Percentiles rank a stretch among this genome's conserved stretches.
Conservation (phyloP, 805 yeast species). For the Ogataea naganishii region DNA sequence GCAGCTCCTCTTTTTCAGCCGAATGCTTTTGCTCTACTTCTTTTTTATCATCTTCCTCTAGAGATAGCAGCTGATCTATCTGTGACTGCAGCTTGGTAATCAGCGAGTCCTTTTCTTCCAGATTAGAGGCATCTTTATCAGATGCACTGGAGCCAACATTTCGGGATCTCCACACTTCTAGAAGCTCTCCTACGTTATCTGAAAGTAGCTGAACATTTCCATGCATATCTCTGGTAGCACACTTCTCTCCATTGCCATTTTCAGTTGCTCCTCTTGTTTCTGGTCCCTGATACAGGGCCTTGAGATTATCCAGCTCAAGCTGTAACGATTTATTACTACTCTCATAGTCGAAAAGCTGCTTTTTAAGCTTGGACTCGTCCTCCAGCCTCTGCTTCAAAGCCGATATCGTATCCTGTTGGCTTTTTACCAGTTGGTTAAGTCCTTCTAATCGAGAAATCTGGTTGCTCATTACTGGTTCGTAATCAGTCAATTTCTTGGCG, state of each 20-base stretch:
- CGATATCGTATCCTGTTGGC: slow-evolving; percentile 39
- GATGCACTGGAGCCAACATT: slow-evolving; percentile 5
- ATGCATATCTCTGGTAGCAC: slow-evolving; percentile 3
- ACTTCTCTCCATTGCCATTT: slow-evolving; percentile 1
- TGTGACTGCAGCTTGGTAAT: slow-evolving; percentile 41
- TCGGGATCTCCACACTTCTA: slow-evolving; percentile 8
- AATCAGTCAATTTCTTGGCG: slow-evolving; percentile 30
- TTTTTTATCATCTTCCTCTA: slow-evolving; percentile 28
- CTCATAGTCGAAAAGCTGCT: slow-evolving; percentile 40
- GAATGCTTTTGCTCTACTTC: slow-evolving; percentile 18
- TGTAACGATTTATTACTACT: slow-evolving; percentile 33
- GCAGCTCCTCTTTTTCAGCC: slow-evolving; percentile 25
- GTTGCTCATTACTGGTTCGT: slow-evolving; percentile 44
- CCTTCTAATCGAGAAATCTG: slow-evolving; percentile 43
- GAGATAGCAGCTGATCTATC: slow-evolving; percentile 43
- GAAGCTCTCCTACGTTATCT: slow-evolving; percentile 10
- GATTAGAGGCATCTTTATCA: slow-evolving; percentile 1
- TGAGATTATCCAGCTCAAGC: slow-evolving; percentile 34
- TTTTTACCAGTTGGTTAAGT: slow-evolving; percentile 45
- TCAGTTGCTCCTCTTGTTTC: slow-evolving; percentile 23
- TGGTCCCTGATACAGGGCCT: slow-evolving; percentile 18
- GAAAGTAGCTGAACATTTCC: slow-evolving; percentile 5
- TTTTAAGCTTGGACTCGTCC: slow-evolving; percentile 34
- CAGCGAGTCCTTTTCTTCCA: slow-evolving; percentile 8
- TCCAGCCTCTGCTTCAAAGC: slow-evolving; percentile 31